Base-by-base conservation (phyloP, 768 basidiomycete species). In the Serendipita indica region DNA sequence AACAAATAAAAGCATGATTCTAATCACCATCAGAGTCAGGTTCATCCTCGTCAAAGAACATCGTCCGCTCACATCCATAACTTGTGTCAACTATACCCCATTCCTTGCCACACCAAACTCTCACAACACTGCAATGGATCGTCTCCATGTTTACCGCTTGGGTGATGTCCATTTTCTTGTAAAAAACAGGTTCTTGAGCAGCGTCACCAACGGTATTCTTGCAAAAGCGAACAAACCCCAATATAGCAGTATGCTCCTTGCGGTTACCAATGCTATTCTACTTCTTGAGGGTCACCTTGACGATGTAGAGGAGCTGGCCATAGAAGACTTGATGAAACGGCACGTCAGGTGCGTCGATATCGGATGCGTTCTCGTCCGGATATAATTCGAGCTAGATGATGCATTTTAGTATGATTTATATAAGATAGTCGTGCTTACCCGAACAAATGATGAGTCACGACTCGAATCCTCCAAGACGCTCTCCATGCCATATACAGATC, bases 371-470 rank as follows among this genome's bases (percentile, higher is more conserved):
- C 10, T n/a, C 10, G n/a, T 37, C 35, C n/a, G n/a, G 10, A 10
- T n/a, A 37, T 10, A 37, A n/a, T n/a, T 37, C 35, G n/a, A 37
- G 10, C 35, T 37, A n/a, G 10, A 37, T n/a, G 22, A 46, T 14
- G 43, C 25, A 46, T 37, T 18, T 10, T 10, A 37, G 18, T 37
- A 18, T 10, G 18, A 37, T 10, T 7, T 46, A 46, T 46, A 10
- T 10, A 20, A 46, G 22, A 27, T 46, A 12, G 13, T 27, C 43
- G 14, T 10, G 25, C 43, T 46, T 27, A 46, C 43, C 13, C 43
- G 43, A 14, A 46, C 43, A 46, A 46, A 46, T 10, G 43, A 46
- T 10, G 43, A 46, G 43, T 46, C 43, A 7, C 43, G 43, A 37
- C 35, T 10, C 10, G 12, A 10, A 37, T 37, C 35, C 35, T 10